Evolutionary conservation across 345 rosid genomes (phyloP).

Genomic region (Turritis glabra): DNA sequence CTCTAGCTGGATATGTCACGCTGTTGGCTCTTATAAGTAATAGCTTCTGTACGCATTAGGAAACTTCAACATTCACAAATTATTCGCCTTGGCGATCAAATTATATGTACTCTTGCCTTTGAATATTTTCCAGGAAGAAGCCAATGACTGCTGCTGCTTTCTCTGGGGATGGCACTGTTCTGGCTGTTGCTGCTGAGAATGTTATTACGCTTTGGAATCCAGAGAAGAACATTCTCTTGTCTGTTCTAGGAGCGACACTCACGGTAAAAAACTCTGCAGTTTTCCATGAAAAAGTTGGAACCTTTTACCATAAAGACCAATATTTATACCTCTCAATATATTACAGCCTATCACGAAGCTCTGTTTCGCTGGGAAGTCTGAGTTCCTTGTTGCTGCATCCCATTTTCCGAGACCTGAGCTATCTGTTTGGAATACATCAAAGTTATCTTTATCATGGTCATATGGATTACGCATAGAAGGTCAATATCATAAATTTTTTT

Average conservation of each 20-base stretch:
- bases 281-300: not conserved
- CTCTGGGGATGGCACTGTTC: slow-evolving; percentile 94
- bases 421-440: slow-evolving; percentile 78
- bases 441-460: slow-evolving; percentile 73
- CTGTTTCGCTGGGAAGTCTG: slow-evolving; percentile 72
- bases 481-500: slow-evolving; percentile 19
- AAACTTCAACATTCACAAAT: not conserved
- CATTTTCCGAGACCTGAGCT: slow-evolving; percentile 61
- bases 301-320: not conserved
- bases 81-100: not conserved
- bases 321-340: not conserved
- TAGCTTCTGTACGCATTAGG: slow-evolving; percentile 14
- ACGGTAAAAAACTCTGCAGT: slow-evolving; percentile 35
- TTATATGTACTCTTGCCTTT: not conserved
- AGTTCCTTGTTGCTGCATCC: slow-evolving; percentile 74
- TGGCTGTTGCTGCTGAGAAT: slow-evolving; percentile 94
- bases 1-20: slow-evolving; percentile 82
- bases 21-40: slow-evolving; percentile 94
- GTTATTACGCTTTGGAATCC: slow-evolving; percentile 93
- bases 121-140: slow-evolving; percentile 56
- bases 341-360: slow-evolving; percentile 53
- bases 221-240: slow-evolving; percentile 68
- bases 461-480: slow-evolving; percentile 83
- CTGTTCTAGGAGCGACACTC: slow-evolving; percentile 71
- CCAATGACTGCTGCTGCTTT: slow-evolving; percentile 94